Percentiles rank a stretch among this genome's conserved stretches.
phyloP scores from a whole-genome alignment of 768 basidiomycete genomes.

The Pilatotrama ljubarskyi region DNA sequence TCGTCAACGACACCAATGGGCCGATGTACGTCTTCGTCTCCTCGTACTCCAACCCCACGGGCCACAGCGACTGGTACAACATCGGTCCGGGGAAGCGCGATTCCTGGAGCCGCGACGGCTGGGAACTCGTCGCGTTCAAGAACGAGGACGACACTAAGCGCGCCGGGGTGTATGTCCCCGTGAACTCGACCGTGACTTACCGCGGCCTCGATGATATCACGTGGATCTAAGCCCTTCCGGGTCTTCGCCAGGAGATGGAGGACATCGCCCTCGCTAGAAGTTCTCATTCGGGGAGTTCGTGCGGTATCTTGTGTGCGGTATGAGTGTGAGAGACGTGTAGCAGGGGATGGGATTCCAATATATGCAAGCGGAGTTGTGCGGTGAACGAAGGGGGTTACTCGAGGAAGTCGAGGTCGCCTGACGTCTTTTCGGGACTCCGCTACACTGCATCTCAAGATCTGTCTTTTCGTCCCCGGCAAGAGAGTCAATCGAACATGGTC shows the following conservation, averaged over 20 bases:
- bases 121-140: constrained; percentile 10
- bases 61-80: neutral
- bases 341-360: too few relatives aligned
- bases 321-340: too few relatives aligned
- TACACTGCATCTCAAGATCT: too few relatives aligned
- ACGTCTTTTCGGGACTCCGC: too few relatives aligned
- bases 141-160: constrained; percentile 1
- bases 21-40: neutral
- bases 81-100: neutral
- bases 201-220: neutral
- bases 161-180: constrained; percentile 3
- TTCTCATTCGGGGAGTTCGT: too few relatives aligned
- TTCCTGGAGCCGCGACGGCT: neutral
- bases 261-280: too few relatives aligned
- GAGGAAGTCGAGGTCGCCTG: too few relatives aligned
- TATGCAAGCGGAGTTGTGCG: too few relatives aligned
- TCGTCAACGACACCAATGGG: neutral
- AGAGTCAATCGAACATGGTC: too few relatives aligned
- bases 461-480: too few relatives aligned
- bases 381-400: too few relatives aligned
- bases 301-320: too few relatives aligned
- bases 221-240: neutral
- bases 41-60: neutral
- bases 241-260: neutral
- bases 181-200: neutral